Conservation (phyloP, 352 stramenopile species). For the Hyphochytrium catenoides region DNA sequence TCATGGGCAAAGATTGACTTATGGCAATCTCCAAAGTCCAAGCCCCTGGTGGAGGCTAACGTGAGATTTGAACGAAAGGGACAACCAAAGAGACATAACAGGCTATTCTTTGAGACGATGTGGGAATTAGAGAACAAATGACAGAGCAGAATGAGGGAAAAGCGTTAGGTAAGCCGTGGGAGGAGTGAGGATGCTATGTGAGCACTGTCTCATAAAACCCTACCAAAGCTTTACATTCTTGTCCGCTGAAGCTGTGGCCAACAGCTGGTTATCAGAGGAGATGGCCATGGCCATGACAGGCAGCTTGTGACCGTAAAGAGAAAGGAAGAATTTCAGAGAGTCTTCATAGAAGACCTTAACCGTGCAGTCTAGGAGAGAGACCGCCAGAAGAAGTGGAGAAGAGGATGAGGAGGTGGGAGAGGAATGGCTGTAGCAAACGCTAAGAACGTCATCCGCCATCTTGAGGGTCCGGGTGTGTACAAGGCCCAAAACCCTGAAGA, state of each 20-base stretch:
- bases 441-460: conserved; percentile 95
- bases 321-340: conserved; percentile 97
- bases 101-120: too few species aligned
- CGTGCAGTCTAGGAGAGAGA: conserved; percentile 82
- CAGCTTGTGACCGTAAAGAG: conserved; percentile 96
- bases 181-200: too few species aligned
- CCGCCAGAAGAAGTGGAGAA: conserved; percentile 54
- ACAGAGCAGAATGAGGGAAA: too few species aligned
- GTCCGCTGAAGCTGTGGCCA: conserved; percentile 90
- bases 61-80: too few species aligned
- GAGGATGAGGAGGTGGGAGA: conserved; percentile 16
- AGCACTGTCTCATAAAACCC: too few species aligned
- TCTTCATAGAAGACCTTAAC: conserved; percentile 99
- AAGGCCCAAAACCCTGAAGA: conserved; percentile 35
- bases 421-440: conserved; percentile 84
- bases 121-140: too few species aligned
- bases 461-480: conserved; percentile 87
- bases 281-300: conserved; percentile 94
- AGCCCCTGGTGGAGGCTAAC: too few species aligned
- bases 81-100: too few species aligned
- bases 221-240: conserved; percentile 99
- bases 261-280: conserved; percentile 85
- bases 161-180: too few species aligned
- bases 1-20: conserved; percentile 95
- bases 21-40: conserved; percentile 99